phyloP scores from a whole-genome alignment of 1,284 basidiomycete genomes.

The Paramarasmius palmivorus region DNA sequence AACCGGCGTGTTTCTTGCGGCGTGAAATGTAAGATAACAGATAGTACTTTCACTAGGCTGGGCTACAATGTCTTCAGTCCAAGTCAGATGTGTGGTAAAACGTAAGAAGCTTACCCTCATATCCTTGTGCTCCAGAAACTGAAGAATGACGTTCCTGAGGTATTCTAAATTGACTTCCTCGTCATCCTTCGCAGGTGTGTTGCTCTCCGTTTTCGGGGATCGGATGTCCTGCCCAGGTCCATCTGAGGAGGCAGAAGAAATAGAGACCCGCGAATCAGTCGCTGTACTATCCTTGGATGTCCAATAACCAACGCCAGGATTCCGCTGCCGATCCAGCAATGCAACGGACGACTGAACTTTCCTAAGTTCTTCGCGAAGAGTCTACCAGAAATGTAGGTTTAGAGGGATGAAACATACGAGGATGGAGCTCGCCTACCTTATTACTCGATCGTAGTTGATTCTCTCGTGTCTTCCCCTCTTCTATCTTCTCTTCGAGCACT shows the following conservation, averaged over 20 bases:
- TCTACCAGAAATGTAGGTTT: conserved; percentile 42
- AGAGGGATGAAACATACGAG: not conserved
- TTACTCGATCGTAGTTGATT: conserved; percentile 67
- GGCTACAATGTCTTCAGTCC: conserved; percentile 48
- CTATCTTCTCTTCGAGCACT: conserved; percentile 55
- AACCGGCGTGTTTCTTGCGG: conserved; percentile 89
- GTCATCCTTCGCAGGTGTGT: conserved; percentile 49
- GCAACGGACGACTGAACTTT: conserved; percentile 92
- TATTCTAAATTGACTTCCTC: conserved; percentile 97
- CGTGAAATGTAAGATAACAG: conserved; percentile 90
- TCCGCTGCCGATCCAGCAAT: conserved; percentile 85
- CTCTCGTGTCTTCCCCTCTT: conserved; percentile 68
- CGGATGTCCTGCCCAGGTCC: conserved; percentile 39
- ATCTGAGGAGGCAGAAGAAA: conserved; percentile 46
- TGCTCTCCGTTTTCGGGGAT: conserved; percentile 38
- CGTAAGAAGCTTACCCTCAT: conserved; percentile 48
- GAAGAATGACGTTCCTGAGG: conserved; percentile 89
- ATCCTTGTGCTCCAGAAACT: conserved; percentile 89
- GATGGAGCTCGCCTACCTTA: conserved; percentile 51
- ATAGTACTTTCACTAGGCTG: conserved; percentile 86
- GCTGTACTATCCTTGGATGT: conserved; percentile 45
- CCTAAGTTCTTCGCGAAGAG: conserved; percentile 85
- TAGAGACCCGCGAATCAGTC: conserved; percentile 44
- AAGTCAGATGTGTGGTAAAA: not conserved
- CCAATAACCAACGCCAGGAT: conserved; percentile 95